Base-by-base conservation (phyloP, 495 filamentous ascomycete species). In the Aspergillus nanangensis region DNA sequence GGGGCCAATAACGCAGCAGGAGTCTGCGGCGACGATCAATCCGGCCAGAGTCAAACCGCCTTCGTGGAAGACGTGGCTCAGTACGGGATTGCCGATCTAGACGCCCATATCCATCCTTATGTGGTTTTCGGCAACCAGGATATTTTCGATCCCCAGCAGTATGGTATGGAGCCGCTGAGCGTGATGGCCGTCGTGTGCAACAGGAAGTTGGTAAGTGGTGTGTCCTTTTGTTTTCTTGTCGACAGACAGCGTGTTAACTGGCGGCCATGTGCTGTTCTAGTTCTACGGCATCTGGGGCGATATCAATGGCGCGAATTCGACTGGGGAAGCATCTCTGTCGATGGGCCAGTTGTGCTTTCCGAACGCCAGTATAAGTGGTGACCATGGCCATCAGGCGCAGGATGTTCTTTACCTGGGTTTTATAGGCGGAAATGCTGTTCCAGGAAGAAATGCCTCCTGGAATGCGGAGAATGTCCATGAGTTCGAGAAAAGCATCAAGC, bases 271-370 rank as follows among this genome's bases (percentile, higher is more conserved):
- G n/a, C n/a, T n/a, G n/a, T n/a, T 8, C 17, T 37, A 80, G 70
- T 61, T 81, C 33, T 86, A 84, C 50, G 81, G 78, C n/a, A 61
- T 87, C 42, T 84, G 79, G 83, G 83, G 79, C 13, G 82, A 87
- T 55, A 71, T 66, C 4, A 87, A 85, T 48, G 82, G 77, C 22
- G 74, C 60, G 19, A 61, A 50, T 21, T 52, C 72, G 0, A 76
- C 79, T 0, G 78, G 81, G 13, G 79, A 86, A 47, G 75, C 77
- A 0, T 74, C 75, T 18, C 67, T 84, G 23, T 67, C 79, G 1
- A 53, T 84, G 4, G 82, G 77, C 0, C 72, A 74, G 17, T 63
- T 76, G n/a, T 84, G 81, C 59, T 84, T 71, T 53, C 73, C 57
- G 1, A 47, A 65, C 22, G 55, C 56, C 0, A 27, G 47, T 5